These are phyloP conservation scores for Primulina tabacum DNA, from an alignment of 257 asterid genomes.

Conservation along the genomic window DNA sequence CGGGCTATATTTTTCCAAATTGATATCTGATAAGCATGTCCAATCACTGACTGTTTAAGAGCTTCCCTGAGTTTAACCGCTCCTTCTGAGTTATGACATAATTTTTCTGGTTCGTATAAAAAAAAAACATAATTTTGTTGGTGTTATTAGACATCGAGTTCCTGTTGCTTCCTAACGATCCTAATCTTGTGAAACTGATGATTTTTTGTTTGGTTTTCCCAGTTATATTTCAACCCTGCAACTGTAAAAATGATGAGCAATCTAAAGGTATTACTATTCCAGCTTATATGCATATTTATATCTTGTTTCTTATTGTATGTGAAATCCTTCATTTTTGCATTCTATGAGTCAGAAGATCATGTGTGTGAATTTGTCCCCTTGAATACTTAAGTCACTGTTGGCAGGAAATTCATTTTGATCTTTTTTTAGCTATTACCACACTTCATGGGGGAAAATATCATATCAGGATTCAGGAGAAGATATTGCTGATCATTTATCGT, in stretches of 20 bases:
- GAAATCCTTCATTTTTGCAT: neutral
- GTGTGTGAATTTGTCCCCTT: neutral
- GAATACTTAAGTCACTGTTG: neutral
- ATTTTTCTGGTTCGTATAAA: too few relatives aligned
- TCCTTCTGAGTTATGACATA: neutral
- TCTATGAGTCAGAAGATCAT: neutral
- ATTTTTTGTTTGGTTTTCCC: constrained; percentile 27
- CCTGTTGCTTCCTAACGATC: constrained; percentile 9
- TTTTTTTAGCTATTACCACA: neutral
- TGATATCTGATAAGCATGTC: constrained; percentile 16
- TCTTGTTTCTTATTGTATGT: constrained; percentile 20
- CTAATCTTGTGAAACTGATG: constrained; percentile 15
- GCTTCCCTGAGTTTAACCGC: constrained; percentile 2
- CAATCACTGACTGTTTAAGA: neutral
- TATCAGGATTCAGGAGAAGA: neutral
- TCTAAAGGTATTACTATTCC: constrained; percentile 64
- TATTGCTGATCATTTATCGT: too few relatives aligned
- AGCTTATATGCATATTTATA: constrained; percentile 19
- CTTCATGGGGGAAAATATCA: neutral
- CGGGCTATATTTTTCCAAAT: neutral
- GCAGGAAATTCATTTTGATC: neutral
- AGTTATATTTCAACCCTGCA: constrained; percentile 97
- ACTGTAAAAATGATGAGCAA: constrained; percentile 99
- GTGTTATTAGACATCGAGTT: constrained; percentile 15
- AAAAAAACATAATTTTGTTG: constrained; percentile 7